Evolutionary conservation across 1,139 yeast species (phyloP).

Genomic region (Blastobotrys malaysiensis): DNA sequence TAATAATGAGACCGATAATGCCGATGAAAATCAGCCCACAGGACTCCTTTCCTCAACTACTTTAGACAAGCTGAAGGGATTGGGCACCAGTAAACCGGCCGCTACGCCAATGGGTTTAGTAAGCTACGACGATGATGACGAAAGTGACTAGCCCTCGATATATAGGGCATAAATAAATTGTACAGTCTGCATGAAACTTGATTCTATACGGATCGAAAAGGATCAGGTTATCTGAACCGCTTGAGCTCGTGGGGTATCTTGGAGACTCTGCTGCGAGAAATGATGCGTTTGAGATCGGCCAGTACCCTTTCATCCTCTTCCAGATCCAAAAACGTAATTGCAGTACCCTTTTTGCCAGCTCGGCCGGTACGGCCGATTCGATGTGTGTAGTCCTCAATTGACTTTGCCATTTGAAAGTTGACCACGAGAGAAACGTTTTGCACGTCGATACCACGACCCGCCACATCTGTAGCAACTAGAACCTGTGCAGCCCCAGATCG

Average conservation of each 20-base stretch:
- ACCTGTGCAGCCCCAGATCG: conserved; percentile 56
- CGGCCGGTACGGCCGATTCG: conserved; percentile 96
- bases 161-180: no score
- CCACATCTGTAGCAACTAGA: conserved; percentile 89
- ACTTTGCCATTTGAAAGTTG: conserved; percentile 76
- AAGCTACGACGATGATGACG: not conserved
- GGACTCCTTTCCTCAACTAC: conserved; percentile 7
- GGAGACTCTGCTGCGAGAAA: conserved; percentile 37
- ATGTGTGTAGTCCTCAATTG: conserved; percentile 81
- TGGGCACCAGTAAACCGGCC: not conserved
- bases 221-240: not conserved
- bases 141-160: not conserved
- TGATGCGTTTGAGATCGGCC: conserved; percentile 46
- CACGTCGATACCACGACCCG: conserved; percentile 94
- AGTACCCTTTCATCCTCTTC: conserved; percentile 53
- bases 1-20: not conserved
- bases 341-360: conserved; percentile 76
- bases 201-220: no score
- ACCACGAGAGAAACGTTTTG: conserved; percentile 79
- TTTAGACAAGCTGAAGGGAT: conserved; percentile 7
- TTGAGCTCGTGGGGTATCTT: conserved; percentile 50
- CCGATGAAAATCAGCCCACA: not conserved
- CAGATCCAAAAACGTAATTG: conserved; percentile 62
- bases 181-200: no score
- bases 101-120: not conserved